Conservation (phyloP, 129 eudicot genomes). For the Glebionis coronaria region DNA sequence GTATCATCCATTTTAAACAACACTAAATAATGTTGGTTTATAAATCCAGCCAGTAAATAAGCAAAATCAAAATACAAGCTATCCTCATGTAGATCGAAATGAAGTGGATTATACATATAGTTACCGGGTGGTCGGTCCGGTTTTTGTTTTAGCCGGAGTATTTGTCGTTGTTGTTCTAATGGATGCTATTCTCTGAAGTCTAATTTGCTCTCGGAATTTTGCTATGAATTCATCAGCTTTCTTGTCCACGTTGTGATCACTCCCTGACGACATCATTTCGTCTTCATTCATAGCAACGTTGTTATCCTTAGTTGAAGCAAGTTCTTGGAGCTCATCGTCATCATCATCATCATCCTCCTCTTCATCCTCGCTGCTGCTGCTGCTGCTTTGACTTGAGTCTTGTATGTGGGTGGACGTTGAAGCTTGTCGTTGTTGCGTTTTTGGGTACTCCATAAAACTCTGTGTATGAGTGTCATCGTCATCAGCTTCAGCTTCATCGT, state of each 20-base stretch:
- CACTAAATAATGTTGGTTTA: no score
- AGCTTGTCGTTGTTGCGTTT: slow-evolving; percentile 27
- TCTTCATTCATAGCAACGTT: not conserved
- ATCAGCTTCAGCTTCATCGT: not conserved
- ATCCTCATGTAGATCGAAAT: no score
- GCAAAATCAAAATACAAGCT: no score
- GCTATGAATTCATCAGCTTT: slow-evolving; percentile 98
- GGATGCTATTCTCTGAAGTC: slow-evolving; percentile 88
- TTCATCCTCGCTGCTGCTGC: not conserved
- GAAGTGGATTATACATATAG: not conserved
- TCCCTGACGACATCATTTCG: slow-evolving; percentile 15
- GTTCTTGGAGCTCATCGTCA: slow-evolving; percentile 44
- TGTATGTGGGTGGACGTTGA: slow-evolving; percentile 38
- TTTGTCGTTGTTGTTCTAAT: slow-evolving; percentile 70
- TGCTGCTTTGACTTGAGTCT: slow-evolving; percentile 34
- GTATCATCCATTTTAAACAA: no score
- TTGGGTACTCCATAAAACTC: slow-evolving; percentile 20
- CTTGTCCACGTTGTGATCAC: slow-evolving; percentile 78
- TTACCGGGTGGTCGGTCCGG: slow-evolving; percentile 6
- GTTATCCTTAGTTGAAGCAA: slow-evolving; percentile 21
- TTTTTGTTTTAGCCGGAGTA: slow-evolving; percentile 29
- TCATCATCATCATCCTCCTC: no score
- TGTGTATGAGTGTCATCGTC: slow-evolving; percentile 10
- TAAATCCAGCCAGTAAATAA: no score
- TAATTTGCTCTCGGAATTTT: slow-evolving; percentile 90